Evolutionary conservation across 176 grass and related monocot genomes (phyloP).

Genomic region (Carex littledalei): DNA sequence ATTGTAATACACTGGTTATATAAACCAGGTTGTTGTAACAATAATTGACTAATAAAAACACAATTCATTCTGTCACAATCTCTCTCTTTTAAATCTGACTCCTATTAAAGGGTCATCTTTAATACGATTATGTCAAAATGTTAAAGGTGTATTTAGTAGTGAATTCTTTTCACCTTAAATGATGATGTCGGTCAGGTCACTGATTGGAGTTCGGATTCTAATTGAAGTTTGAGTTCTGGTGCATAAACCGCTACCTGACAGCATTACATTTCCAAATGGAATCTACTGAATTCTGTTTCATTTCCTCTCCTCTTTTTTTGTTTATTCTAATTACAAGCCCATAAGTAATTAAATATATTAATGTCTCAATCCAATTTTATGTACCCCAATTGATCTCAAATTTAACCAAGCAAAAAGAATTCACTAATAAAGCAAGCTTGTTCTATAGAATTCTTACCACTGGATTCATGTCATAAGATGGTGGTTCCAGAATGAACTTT

Average conservation of each 20-base stretch:
- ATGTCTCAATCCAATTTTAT: neutral
- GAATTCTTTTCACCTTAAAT: neutral
- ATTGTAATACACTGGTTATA: no score
- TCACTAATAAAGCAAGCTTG: neutral
- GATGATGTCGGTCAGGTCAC: neutral
- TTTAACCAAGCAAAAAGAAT: neutral
- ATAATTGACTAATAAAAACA: no score
- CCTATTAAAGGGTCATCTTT: neutral
- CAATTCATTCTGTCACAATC: no score
- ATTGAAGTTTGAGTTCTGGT: neutral
- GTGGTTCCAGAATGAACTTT: slow-evolving; percentile 82
- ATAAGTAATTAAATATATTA: neutral
- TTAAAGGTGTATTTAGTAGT: no score
- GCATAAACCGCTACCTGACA: neutral
- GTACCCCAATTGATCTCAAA: neutral
- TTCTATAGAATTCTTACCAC: slow-evolving; percentile 40
- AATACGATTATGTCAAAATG: neutral
- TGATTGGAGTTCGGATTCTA: neutral
- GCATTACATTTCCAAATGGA: neutral
- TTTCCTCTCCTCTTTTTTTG: no score
- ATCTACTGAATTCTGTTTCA: no score
- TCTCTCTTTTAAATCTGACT: no score
- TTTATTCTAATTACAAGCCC: no score
- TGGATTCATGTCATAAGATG: slow-evolving; percentile 77
- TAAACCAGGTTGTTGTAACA: no score